Base-by-base conservation (phyloP, 805 yeast genomes). In the Metschnikowia rubicola region DNA sequence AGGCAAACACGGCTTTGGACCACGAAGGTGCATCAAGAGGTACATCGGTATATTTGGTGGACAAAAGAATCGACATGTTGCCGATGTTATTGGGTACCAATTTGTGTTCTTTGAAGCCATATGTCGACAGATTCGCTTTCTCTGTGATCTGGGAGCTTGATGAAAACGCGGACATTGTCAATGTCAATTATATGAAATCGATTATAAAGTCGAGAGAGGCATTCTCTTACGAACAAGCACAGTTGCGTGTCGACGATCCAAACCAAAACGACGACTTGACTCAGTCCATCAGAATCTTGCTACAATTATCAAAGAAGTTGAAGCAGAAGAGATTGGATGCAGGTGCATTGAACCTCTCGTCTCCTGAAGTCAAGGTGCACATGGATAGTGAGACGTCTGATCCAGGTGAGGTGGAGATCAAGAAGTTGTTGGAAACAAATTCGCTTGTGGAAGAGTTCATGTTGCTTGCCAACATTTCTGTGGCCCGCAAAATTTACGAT, bases 381-480 rank as follows among this genome's bases (percentile, higher is more conserved):
- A 86, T 91, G 84, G 99, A 94, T 60, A 85, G 92, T 62, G 99
- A 94, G 68, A 90, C 98, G 3, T 85, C 96, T 1, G 99, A 94
- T 65, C 98, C 99, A 2, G 86, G 86, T 50, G 96, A 89, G 59
- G 97, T 94, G 39, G 98, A 92, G 64, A 83, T 94, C 54, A 94
- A 94, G 65, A 79, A 88, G 63, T 69, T 88, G 10, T 75, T 86
- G 39, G 99, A 88, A 42, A 94, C 99, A 2, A 94, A 92, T 63
- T 94, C 99, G 2, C 73, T 94, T 43, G 99, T 94, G 48, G 99
- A 94, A 66, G 99, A 94, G 68, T 94, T 94, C 68, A 94, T 94
- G 99, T 78, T 94, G 77, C 75, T 95, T 56, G 99, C 98, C 43
- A 94, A 94, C 63, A 92, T 92, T 44, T 85, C 96, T 7, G 99